Evolutionary conservation across 768 basidiomycete species (phyloP), one percentile per base, ranked within the genome.

Genomic region (Amylocystis lapponica): DNA sequence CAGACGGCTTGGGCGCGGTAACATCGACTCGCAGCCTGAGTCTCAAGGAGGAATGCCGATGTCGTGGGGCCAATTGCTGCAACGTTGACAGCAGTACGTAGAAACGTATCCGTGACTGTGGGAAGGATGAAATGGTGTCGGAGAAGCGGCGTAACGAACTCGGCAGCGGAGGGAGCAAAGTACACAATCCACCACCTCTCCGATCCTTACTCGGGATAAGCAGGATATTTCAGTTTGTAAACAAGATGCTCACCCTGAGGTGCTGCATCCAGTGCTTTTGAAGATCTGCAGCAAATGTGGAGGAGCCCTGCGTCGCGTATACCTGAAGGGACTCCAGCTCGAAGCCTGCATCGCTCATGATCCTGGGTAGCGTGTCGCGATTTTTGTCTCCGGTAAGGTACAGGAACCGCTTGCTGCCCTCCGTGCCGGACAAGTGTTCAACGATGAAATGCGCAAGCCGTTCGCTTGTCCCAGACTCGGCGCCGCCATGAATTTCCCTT

Each of bases 351-450:
- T 65, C 66, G 0, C 48, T 44, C 27, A 92, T 64, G 8, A 81
- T 68, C 13, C 48, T 64, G 0, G 76, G 64, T 2, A 92, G 61
- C 0, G 76, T 81, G 48, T 89, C 86, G 14, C 78, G 69, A 46
- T 87, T 90, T 68, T 92, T 94, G 71, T 93, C 91, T 17, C 90
- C 90, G 10, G 81, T 87, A 8, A 95, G 71, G 57, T 89, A 91
- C 5, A 93, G 59, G 36, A 93, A 56, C 23, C 56, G 68, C 11
- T 31, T 45, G 10, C 46, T 46, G 5, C 16, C 22, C 19, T 19
- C 5, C 47, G 53, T 43, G 43, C 43, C 27, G 1, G 55, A 27
- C 1, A 60, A 38, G 39, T 74, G 69, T 0, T 48, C 35, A 34
- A 83, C 52, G 47, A 92, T 86, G 54, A 78, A 85, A 13, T 59